Conservation (phyloP, 1,284 basidiomycete genomes). For the Anthracocystis walkeri region DNA sequence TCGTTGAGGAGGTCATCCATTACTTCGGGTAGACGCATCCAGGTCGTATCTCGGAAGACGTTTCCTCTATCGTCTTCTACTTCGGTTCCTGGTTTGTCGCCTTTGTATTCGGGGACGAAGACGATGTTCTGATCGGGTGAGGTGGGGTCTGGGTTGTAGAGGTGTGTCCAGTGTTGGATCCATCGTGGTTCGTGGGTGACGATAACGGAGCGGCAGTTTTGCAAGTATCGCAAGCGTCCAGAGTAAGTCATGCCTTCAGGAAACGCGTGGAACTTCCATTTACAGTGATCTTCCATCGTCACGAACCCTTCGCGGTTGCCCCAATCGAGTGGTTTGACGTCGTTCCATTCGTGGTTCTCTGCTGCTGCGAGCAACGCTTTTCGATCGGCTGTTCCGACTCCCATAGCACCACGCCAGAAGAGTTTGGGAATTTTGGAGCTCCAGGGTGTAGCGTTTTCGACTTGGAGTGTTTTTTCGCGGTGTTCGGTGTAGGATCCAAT, state of each 20-base stretch:
- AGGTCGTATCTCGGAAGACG: conserved; percentile 41
- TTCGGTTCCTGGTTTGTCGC: conserved; percentile 27
- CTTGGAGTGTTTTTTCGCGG: conserved; percentile 39
- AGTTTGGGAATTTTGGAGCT: conserved; percentile 51
- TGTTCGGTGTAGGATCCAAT: conserved; percentile 62
- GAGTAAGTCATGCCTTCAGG: conserved; percentile 66
- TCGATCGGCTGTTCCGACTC: conserved; percentile 60
- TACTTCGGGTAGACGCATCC: conserved; percentile 59
- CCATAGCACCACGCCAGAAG: conserved; percentile 63
- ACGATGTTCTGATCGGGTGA: conserved; percentile 68
- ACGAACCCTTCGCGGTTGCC: conserved; percentile 33
- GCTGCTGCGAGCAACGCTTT: conserved; percentile 49
- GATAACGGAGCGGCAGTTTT: conserved; percentile 63
- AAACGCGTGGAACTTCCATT: conserved; percentile 66
- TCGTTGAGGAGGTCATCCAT: conserved; percentile 58
- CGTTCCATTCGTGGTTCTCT: conserved; percentile 56
- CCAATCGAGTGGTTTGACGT: conserved; percentile 58
- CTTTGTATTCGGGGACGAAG: conserved; percentile 53
- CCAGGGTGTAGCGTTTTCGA: conserved; percentile 57
- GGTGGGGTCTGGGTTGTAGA: conserved; percentile 58
- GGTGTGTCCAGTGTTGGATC: conserved; percentile 66
- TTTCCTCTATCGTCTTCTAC: conserved; percentile 50
- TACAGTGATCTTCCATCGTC: conserved; percentile 64
- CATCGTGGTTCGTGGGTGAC: conserved; percentile 63
- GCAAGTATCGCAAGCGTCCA: conserved; percentile 61